Evolutionary conservation across 1,139 yeast genomes (phyloP), one percentile per base, ranked within the genome.

Genomic region (Hyphopichia fennica): DNA sequence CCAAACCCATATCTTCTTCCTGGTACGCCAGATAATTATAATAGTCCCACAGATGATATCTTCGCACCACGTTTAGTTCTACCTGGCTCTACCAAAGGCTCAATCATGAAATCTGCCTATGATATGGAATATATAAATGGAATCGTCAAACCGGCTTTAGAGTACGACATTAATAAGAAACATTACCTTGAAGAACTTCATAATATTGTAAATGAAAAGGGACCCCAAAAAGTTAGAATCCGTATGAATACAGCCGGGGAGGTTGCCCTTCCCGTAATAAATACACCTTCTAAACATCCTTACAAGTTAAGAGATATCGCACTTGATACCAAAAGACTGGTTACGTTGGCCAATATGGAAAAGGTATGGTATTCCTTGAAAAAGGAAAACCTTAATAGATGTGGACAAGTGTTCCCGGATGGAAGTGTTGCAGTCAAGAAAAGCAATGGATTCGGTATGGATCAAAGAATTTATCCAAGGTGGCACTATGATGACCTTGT

Each of bases 1-100:
- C 74, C 75, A 1, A 59, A 63, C 17, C 76, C 78, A 0, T 60
- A 51, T 36, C 49, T 60, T 22, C 52, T 72, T 13, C 71, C 74
- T 0, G 62, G 65, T 42, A 63, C 69, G 2, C 50, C 59, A 7
- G 14, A 33, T 8, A 42, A 52, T 42, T 31, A 35, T 40, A 7
- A 34, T 41, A 20, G 13, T 2, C 38, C 45, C 33, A 33, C 47
- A 38, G 17, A 40, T 22, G 38, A 41, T 13, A 16, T 43, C 17
- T 41, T 44, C 41, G 34, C 44, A 8, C 8, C 45, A 11, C 23
- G 43, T 1, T 15, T 40, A 13, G 43, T 50, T 1, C 45, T 60
- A 20, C 63, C 63, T 4, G 60, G 60, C 2, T 57, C 67, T 2
- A 58, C 60, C 11, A 51, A 45, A 19, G 39, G 41, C 3, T 35